phyloP scores from a whole-genome alignment of 768 basidiomycete species.

The Hygrophorus pudorinus region DNA sequence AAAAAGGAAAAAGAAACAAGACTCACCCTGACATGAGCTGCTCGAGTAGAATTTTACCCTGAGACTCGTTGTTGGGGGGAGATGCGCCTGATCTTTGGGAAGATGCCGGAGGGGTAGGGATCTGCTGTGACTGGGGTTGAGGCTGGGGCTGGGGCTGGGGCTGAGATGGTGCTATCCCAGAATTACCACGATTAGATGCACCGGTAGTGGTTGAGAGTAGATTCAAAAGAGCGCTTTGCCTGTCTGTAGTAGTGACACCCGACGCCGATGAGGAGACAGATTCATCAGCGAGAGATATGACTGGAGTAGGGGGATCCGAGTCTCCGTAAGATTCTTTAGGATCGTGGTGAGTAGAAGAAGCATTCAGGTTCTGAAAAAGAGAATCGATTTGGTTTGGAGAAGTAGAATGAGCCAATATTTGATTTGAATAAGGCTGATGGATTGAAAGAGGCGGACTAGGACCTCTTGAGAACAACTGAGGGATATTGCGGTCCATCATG shows the following conservation, averaged over 20 bases:
- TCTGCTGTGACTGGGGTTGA: constrained; percentile 37
- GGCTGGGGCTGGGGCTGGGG: constrained; percentile 16
- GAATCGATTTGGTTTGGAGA: constrained; percentile 55
- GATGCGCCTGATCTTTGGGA: constrained; percentile 46
- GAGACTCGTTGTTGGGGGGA: constrained; percentile 50
- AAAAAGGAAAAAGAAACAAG: constrained; percentile 1
- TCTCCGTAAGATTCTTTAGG: constrained; percentile 18
- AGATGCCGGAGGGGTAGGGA: constrained; percentile 62
- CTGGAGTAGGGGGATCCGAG: constrained; percentile 28
- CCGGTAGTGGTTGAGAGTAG: constrained; percentile 45
- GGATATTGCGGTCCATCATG: constrained; percentile 13
- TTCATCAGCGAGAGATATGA: constrained; percentile 38
- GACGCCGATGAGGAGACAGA: constrained; percentile 31
- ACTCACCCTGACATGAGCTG: constrained; percentile 77
- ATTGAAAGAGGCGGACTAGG: constrained; percentile 40
- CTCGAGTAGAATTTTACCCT: constrained; percentile 68
- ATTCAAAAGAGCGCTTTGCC: constrained; percentile 68
- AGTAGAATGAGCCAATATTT: constrained; percentile 28
- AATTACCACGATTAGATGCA: constrained; percentile 9
- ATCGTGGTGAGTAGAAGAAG: constrained; percentile 30
- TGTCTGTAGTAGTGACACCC: constrained; percentile 41
- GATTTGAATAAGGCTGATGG: constrained; percentile 19
- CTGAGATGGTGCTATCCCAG: constrained; percentile 3
- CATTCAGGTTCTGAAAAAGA: constrained; percentile 48
- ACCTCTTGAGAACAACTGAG: constrained; percentile 46